Conservation (phyloP, 2,329 filamentous ascomycete genomes). For the Botrytis paeoniae region DNA sequence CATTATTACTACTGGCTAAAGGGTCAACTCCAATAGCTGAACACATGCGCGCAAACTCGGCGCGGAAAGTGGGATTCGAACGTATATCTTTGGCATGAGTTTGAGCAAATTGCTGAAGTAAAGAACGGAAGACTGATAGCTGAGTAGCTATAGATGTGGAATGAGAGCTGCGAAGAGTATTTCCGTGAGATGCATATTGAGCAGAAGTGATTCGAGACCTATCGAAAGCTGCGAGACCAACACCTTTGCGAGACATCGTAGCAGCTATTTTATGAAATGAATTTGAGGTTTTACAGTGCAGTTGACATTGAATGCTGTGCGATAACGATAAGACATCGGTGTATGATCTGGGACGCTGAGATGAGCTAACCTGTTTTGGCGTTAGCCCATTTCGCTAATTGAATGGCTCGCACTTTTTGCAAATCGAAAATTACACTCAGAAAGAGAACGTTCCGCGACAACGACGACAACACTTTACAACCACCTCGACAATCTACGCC, state of each 20-base stretch:
- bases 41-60: constrained; percentile 98
- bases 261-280: not conserved
- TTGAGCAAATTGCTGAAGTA: constrained; percentile 91
- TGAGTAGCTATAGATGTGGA: constrained; percentile 85
- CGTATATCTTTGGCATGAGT: constrained; percentile 96
- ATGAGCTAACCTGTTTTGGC: not conserved
- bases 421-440: constrained; percentile 18
- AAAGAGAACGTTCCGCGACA: constrained; percentile 20
- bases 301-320: not conserved
- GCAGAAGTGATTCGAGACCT: constrained; percentile 79
- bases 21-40: constrained; percentile 95
- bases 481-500: constrained; percentile 20
- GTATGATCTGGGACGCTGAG: not conserved
- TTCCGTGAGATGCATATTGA: constrained; percentile 88
- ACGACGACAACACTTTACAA: constrained; percentile 23
- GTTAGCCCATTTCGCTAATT: constrained; percentile 19
- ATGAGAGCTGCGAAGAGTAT: constrained; percentile 78
- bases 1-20: constrained; percentile 64
- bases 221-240: constrained; percentile 87
- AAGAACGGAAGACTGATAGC: constrained; percentile 90
- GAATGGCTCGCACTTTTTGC: constrained; percentile 20
- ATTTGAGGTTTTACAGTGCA: not conserved
- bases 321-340: constrained; percentile 16
- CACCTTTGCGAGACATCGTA: constrained; percentile 71
- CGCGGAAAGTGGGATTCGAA: constrained; percentile 89